phyloP scores from a whole-genome alignment of 352 stramenopile genomes.

The Aphanomyces astaci region DNA sequence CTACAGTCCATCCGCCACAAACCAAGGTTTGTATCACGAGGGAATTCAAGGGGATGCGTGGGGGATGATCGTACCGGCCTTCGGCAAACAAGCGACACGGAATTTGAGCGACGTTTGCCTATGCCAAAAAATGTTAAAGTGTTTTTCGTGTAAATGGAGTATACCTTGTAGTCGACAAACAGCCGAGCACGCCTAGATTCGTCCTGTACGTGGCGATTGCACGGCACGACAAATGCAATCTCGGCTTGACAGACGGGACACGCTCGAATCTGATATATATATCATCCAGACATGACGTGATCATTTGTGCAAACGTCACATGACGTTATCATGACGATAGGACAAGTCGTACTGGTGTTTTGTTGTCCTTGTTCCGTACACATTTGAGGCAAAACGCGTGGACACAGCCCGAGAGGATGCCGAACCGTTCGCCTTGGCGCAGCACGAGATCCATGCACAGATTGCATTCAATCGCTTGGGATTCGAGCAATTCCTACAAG shows the following conservation, averaged over 20 bases:
- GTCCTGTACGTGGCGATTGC: constrained; percentile 64
- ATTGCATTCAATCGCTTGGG: constrained; percentile 66
- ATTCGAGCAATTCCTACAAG: constrained; percentile 58
- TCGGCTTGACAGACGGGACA: constrained; percentile 70
- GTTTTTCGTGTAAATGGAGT: too few relatives aligned
- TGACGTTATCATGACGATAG: too few relatives aligned
- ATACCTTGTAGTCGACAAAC: constrained; percentile 58
- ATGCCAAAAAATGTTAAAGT: too few relatives aligned
- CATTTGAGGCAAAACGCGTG: constrained; percentile 81
- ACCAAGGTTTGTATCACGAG: too few relatives aligned
- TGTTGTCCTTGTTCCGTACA: constrained; percentile 41
- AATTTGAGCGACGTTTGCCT: constrained; percentile 65
- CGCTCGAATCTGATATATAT: constrained; percentile 41
- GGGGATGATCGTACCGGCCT: constrained; percentile 41
- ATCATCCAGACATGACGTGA: background rate
- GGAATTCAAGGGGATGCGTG: background rate
- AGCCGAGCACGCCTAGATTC: constrained; percentile 57
- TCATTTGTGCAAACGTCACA: background rate
- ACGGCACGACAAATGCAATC: constrained; percentile 79
- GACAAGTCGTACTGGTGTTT: background rate
- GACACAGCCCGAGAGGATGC: constrained; percentile 65
- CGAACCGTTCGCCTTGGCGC: constrained; percentile 68
- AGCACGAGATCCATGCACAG: constrained; percentile 82
- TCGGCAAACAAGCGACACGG: constrained; percentile 79
- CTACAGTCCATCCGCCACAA: constrained; percentile 28